Percentiles rank a stretch among this genome's conserved stretches.
Conservation (phyloP, 495 filamentous ascomycete genomes). For the Daldinia grandis region DNA sequence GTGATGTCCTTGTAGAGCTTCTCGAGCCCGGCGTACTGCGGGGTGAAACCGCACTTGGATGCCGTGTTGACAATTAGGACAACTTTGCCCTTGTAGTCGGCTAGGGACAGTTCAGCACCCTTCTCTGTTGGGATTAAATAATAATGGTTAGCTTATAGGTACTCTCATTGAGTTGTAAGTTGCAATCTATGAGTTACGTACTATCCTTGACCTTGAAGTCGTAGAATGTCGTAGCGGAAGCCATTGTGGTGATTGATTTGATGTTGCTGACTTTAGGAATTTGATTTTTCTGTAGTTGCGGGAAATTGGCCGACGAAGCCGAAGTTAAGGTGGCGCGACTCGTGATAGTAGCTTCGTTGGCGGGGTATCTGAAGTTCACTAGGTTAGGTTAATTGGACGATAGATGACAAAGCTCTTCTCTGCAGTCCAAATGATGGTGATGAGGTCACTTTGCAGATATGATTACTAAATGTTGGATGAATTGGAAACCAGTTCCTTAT, state of each 20-base stretch:
- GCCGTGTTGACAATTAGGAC: conserved; percentile 98
- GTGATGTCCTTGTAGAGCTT: conserved; percentile 83
- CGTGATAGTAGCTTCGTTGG: conserved; percentile 20
- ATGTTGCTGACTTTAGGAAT: conserved; percentile 2
- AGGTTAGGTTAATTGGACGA: conserved; percentile 15
- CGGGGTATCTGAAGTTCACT: conserved; percentile 26
- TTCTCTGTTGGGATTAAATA: conserved; percentile 65
- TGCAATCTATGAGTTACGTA: conserved; percentile 52
- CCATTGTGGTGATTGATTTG: conserved; percentile 65
- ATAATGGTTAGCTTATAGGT: conserved; percentile 16
- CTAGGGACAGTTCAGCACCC: conserved; percentile 73
- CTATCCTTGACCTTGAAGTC: conserved; percentile 88
- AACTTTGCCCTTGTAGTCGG: conserved; percentile 82
- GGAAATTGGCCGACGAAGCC: conserved; percentile 20
- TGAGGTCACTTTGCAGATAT: conserved; percentile 32
- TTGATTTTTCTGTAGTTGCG: conserved; percentile 9
- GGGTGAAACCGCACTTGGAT: conserved; percentile 98
- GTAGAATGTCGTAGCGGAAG: conserved; percentile 88
- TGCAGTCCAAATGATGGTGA: background rate
- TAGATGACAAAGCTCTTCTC: conserved; percentile 21
- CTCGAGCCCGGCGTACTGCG: conserved; percentile 94
- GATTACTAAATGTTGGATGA: conserved; percentile 9
- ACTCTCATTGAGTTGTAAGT: background rate
- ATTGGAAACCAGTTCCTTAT: conserved; percentile 31
- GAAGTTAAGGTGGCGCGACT: conserved; percentile 16